phyloP scores from a whole-genome alignment of 1,139 yeast genomes.

The Magnusiomyces starmeri region DNA sequence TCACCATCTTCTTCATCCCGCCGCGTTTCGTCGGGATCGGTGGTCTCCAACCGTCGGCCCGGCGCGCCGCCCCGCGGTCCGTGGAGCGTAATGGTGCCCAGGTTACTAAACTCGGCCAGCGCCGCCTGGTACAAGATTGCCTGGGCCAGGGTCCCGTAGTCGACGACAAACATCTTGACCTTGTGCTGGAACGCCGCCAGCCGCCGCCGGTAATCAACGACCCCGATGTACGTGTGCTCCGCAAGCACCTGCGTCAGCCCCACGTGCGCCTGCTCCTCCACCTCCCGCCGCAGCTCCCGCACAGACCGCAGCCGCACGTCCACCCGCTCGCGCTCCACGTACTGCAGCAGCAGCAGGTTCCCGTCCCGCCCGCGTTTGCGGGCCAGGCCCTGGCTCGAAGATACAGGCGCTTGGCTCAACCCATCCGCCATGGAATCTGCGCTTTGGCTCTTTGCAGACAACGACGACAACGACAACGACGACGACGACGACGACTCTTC shows the following conservation, averaged over 20 bases:
- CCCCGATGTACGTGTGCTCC: constrained; percentile 69
- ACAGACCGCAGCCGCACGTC: constrained; percentile 34
- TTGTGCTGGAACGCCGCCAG: constrained; percentile 79
- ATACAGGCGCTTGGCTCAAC: no score
- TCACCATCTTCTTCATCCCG: constrained; percentile 21
- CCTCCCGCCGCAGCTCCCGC: constrained; percentile 43
- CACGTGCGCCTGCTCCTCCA: constrained; percentile 43
- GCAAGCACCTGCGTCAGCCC: constrained; percentile 61
- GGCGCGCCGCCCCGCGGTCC: background rate
- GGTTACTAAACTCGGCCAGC: constrained; percentile 71
- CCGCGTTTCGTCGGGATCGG: constrained; percentile 29
- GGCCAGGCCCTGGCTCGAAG: no score
- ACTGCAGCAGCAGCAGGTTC: no score
- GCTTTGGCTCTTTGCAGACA: no score
- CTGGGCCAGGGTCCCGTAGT: constrained; percentile 58
- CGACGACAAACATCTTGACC: constrained; percentile 67
- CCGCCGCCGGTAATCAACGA: constrained; percentile 65
- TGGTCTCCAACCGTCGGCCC: no score
- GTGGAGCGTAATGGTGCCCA: constrained; percentile 49
- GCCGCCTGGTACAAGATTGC: constrained; percentile 80
- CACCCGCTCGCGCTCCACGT: constrained; percentile 12
- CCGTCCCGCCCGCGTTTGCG: no score
- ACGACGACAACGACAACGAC: no score
- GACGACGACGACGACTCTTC: no score
- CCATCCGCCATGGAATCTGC: no score